These are phyloP conservation scores for Dictyostelium brefeldianum DNA, from an alignment of 78 protist species.

Conservation along the genomic window DNA sequence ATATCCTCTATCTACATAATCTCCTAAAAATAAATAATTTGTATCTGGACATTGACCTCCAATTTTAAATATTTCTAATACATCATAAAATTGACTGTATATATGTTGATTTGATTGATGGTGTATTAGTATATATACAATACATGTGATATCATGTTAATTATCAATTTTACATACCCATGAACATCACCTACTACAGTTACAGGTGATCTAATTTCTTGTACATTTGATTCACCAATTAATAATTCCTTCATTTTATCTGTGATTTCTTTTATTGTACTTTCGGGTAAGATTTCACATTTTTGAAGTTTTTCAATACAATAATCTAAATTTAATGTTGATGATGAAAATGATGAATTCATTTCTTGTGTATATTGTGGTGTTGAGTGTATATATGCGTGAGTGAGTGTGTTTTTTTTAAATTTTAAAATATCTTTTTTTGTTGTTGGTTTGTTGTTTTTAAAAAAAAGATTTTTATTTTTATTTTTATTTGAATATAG, in stretches of 20 bases:
- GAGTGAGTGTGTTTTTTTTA: not conserved
- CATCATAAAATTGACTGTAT: constrained; percentile 96
- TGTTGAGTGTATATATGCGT: too few species aligned
- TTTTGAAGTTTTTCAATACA: constrained; percentile 80
- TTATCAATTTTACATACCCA: constrained; percentile 78
- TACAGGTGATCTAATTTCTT: constrained; percentile 93
- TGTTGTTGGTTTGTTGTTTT: not conserved
- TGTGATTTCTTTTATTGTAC: constrained; percentile 69
- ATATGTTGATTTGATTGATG: too few species aligned
- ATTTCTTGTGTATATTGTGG: too few species aligned
- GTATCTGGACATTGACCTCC: constrained; percentile 97
- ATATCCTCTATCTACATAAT: constrained; percentile 92
- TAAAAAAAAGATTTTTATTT: not conserved
- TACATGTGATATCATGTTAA: not conserved
- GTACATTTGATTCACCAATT: constrained; percentile 93
- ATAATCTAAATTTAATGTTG: constrained; percentile 70
- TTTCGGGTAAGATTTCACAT: constrained; percentile 73
- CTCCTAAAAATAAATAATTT: constrained; percentile 96
- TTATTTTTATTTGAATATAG: not conserved
- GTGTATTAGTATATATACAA: not conserved
- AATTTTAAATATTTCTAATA: constrained; percentile 96
- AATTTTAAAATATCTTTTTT: not conserved
- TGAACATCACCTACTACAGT: constrained; percentile 99
- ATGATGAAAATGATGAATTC: not conserved
- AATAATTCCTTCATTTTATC: constrained; percentile 89